These are phyloP conservation scores for Recurvomyces mirabilis DNA, from an alignment of 495 filamentous ascomycete genomes.

Conservation along the genomic window DNA sequence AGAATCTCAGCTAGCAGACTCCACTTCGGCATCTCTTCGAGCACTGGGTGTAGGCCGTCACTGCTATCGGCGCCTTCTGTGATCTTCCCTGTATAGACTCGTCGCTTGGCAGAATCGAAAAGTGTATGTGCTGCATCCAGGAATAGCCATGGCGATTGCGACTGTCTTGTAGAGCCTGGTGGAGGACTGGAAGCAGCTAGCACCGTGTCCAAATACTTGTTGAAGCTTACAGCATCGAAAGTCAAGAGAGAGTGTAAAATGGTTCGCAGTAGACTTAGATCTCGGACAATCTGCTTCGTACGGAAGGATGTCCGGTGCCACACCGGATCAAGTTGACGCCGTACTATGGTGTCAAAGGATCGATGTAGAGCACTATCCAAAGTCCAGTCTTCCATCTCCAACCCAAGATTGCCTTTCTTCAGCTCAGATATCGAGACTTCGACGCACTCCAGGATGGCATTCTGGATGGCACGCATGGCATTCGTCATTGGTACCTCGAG, in stretches of 20 bases:
- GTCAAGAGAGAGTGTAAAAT: constrained; percentile 76
- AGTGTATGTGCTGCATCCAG: constrained; percentile 90
- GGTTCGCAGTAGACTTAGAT: constrained; percentile 73
- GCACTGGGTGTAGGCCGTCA: constrained; percentile 68
- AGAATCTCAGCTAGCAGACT: constrained; percentile 71
- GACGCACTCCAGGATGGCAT: constrained; percentile 89
- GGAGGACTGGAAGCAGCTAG: constrained; percentile 80
- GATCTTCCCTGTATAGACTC: constrained; percentile 72
- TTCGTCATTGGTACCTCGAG: constrained; percentile 95
- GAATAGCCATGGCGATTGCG: constrained; percentile 92
- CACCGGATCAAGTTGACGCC: constrained; percentile 85
- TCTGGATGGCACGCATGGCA: constrained; percentile 84
- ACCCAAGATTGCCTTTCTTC: constrained; percentile 73
- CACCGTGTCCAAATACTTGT: constrained; percentile 88
- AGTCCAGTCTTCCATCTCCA: constrained; percentile 98
- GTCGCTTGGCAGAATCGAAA: constrained; percentile 77
- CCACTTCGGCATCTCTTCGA: constrained; percentile 96
- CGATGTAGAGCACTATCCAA: constrained; percentile 87
- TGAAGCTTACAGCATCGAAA: constrained; percentile 83
- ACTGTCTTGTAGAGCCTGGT: constrained; percentile 75
- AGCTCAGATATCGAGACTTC: constrained; percentile 87
- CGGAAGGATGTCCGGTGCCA: constrained; percentile 96
- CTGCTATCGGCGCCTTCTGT: constrained; percentile 33
- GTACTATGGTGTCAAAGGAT: constrained; percentile 79
- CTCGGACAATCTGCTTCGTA: constrained; percentile 84